These are phyloP conservation scores for Gossypium rotundifolium DNA, from an alignment of 345 rosid species.

Conservation along the genomic window DNA sequence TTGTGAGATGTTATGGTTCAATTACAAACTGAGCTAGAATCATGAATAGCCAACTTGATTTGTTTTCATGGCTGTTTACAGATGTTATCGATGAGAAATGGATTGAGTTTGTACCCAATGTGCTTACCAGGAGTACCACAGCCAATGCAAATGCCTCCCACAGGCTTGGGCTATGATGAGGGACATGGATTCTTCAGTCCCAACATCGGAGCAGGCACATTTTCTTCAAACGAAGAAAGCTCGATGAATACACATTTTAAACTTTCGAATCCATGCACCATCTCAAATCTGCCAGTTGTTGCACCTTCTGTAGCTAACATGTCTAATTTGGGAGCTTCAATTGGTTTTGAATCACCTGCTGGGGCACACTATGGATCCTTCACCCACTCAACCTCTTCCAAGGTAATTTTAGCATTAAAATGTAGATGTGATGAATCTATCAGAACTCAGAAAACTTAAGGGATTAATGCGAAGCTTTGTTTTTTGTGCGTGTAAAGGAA, in stretches of 20 bases:
- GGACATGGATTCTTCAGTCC: conserved; percentile 29
- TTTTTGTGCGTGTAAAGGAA: conserved; percentile 26
- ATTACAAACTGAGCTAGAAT: background rate
- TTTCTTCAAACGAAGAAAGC: conserved; percentile 33
- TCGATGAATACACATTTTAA: conserved; percentile 19
- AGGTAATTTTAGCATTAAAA: conserved; percentile 29
- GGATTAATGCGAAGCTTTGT: conserved; percentile 6
- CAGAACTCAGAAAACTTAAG: background rate
- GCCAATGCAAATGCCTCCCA: conserved; percentile 32
- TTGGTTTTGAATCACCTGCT: conserved; percentile 31
- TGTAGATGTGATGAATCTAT: background rate
- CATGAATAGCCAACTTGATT: background rate
- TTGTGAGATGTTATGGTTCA: background rate
- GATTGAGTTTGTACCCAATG: conserved; percentile 45
- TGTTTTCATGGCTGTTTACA: conserved; percentile 24
- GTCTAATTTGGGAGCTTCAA: conserved; percentile 24
- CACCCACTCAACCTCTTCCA: conserved; percentile 27
- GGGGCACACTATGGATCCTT: conserved; percentile 35
- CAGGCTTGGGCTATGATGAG: conserved; percentile 36
- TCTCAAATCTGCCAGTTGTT: conserved; percentile 27
- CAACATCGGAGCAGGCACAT: conserved; percentile 23
- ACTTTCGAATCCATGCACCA: conserved; percentile 23
- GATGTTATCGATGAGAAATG: conserved; percentile 61
- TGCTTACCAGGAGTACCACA: conserved; percentile 45
- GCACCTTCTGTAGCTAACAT: conserved; percentile 23